A percentile compares a stretch with the other conserved stretches of the same genome.
phyloP scores from a whole-genome alignment of 176 grass and related monocot genomes.

The Dactylis glomerata region DNA sequence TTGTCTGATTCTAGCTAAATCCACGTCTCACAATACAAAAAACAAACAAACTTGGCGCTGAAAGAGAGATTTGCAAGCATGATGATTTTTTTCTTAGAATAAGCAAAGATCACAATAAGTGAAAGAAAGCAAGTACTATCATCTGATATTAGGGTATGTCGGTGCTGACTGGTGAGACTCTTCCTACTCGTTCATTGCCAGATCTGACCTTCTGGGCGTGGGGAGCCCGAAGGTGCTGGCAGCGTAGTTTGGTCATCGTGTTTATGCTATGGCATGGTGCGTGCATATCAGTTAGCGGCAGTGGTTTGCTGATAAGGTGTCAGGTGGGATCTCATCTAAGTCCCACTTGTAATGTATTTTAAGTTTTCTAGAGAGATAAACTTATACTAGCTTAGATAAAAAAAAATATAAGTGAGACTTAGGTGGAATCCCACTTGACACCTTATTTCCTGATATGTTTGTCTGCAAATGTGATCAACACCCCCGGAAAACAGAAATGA shows the following conservation, averaged over 20 bases:
- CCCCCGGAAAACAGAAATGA: too few species aligned
- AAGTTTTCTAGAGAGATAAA: too few species aligned
- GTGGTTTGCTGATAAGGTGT: not conserved
- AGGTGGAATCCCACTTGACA: too few species aligned
- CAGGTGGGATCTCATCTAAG: too few species aligned
- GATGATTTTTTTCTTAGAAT: not conserved
- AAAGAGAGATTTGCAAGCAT: not conserved
- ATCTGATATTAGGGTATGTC: too few species aligned
- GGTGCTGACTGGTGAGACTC: too few species aligned
- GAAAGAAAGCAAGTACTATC: not conserved
- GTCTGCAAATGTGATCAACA: too few species aligned
- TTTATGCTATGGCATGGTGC: not conserved
- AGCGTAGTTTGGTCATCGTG: not conserved
- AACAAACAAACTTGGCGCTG: not conserved
- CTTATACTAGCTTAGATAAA: too few species aligned
- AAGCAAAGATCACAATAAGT: not conserved
- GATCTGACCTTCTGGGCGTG: not conserved
- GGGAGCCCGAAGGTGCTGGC: not conserved
- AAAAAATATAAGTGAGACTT: too few species aligned
- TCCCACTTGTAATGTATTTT: too few species aligned
- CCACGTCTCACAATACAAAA: conserved; percentile 12
- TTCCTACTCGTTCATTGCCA: not conserved
- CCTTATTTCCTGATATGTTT: too few species aligned
- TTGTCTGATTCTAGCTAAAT: conserved; percentile 36
- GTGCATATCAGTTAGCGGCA: too few species aligned